phyloP scores from a whole-genome alignment of 192 early-diverging fungal genomes.

The Mycoemilia scoparia region DNA sequence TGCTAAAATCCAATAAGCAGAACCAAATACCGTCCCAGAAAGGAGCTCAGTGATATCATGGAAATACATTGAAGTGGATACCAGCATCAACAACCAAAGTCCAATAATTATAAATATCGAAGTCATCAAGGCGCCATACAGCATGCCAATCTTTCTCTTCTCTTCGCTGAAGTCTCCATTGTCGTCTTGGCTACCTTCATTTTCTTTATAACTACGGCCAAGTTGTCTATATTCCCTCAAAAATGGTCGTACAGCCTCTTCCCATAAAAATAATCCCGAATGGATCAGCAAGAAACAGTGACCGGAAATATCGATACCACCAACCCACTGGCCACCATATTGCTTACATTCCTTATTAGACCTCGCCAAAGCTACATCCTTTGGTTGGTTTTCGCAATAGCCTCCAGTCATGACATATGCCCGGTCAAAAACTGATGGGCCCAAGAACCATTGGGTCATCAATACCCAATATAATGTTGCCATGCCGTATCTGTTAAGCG shows the following conservation, averaged over 20 bases:
- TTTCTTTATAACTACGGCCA: no score
- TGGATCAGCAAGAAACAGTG: constrained; percentile 73
- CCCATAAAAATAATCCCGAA: constrained; percentile 49
- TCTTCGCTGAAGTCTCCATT: no score
- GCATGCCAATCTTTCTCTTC: constrained; percentile 3
- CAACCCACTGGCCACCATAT: constrained; percentile 48
- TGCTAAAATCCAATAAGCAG: constrained; percentile 44
- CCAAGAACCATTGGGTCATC: constrained; percentile 72
- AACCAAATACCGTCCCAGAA: constrained; percentile 44
- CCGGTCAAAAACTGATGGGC: constrained; percentile 63
- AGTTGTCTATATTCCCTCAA: neutral
- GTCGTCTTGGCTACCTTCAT: no score
- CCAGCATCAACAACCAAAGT: constrained; percentile 62
- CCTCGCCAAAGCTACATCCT: neutral
- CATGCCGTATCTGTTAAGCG: constrained; percentile 35
- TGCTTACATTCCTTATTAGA: constrained; percentile 14
- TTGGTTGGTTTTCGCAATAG: constrained; percentile 15
- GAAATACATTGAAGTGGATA: constrained; percentile 62
- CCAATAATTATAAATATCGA: constrained; percentile 23
- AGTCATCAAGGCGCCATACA: constrained; percentile 13
- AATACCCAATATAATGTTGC: constrained; percentile 73
- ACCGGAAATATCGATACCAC: constrained; percentile 74
- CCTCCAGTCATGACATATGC: constrained; percentile 54
- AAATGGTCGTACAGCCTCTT: constrained; percentile 35
- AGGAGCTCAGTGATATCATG: constrained; percentile 51